Evolutionary conservation across 2,329 filamentous ascomycete genomes (phyloP).

Genomic region (Sodiomyces alkalinus): DNA sequence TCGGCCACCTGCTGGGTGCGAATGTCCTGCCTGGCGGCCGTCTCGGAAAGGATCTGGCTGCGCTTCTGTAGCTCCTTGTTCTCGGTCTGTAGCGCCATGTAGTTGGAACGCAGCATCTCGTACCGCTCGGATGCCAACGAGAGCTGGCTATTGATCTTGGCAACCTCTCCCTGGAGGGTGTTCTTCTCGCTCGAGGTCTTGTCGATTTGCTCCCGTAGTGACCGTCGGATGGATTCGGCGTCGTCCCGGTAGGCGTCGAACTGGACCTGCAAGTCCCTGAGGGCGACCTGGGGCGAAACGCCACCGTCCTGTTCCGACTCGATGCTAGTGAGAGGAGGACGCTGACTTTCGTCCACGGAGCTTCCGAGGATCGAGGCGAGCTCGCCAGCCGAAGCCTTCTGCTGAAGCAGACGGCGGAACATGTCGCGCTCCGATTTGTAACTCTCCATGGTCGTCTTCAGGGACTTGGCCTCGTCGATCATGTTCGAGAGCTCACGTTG

Average conservation of each 20-base stretch:
- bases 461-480: slow-evolving; percentile 71
- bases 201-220: slow-evolving; percentile 74
- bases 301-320: slow-evolving; percentile 38
- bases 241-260: slow-evolving; percentile 86
- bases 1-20: slow-evolving; percentile 84
- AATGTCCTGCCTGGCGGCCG: slow-evolving; percentile 77
- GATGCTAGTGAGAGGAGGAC: slow-evolving; percentile 41
- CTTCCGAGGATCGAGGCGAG: slow-evolving; percentile 56
- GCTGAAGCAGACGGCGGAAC: slow-evolving; percentile 87
- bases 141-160: slow-evolving; percentile 66
- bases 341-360: slow-evolving; percentile 43
- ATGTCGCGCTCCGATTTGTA: slow-evolving; percentile 94
- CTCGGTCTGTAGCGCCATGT: slow-evolving; percentile 66
- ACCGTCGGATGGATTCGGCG: slow-evolving; percentile 62
- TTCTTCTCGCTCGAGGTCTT: slow-evolving; percentile 70
- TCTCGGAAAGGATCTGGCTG: slow-evolving; percentile 60
- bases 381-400: slow-evolving; percentile 45
- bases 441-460: slow-evolving; percentile 74
- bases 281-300: slow-evolving; percentile 44
- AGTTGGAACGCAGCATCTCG: slow-evolving; percentile 82
- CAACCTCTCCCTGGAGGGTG: slow-evolving; percentile 66
- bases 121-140: slow-evolving; percentile 70
- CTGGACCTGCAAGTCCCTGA: slow-evolving; percentile 78
- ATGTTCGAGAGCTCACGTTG: slow-evolving; percentile 59
- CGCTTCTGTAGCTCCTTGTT: slow-evolving; percentile 79